These are phyloP conservation scores for Astragalus glycyphyllos DNA, from an alignment of 306 rosid species.

Conservation along the genomic window DNA sequence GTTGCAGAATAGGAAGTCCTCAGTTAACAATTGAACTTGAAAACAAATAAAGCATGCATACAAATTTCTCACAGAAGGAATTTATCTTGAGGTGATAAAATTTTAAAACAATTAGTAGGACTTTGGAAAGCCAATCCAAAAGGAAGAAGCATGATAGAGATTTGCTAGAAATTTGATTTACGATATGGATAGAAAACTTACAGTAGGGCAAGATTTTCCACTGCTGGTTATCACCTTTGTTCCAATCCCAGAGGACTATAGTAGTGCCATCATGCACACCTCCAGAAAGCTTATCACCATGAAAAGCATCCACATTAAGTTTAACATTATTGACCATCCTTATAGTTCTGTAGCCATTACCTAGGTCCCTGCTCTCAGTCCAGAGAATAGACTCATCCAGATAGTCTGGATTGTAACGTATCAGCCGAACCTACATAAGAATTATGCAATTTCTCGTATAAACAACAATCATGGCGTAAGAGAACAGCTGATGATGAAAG, in stretches of 20 bases:
- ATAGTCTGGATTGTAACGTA: conserved; percentile 58
- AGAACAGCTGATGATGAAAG: background rate
- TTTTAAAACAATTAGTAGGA: too few species aligned
- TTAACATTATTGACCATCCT: conserved; percentile 83
- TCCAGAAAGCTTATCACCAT: conserved; percentile 78
- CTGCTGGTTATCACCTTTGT: conserved; percentile 79
- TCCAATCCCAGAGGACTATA: conserved; percentile 79
- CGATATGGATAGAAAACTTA: conserved; percentile 51
- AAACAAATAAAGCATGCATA: background rate
- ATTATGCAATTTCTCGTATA: conserved; percentile 5
- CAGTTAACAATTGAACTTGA: background rate
- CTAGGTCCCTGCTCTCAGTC: conserved; percentile 76
- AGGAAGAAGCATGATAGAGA: conserved; percentile 6
- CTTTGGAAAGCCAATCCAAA: too few species aligned
- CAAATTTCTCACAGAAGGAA: too few species aligned
- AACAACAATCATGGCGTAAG: background rate
- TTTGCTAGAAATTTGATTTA: background rate
- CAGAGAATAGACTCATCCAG: conserved; percentile 82
- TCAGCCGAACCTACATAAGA: conserved; percentile 67
- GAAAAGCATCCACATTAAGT: conserved; percentile 81
- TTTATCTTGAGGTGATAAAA: too few species aligned
- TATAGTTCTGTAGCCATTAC: conserved; percentile 67
- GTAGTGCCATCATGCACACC: conserved; percentile 87
- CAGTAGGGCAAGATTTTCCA: conserved; percentile 78
- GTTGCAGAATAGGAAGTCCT: background rate